Evolutionary conservation across 176 grass and related monocot species (phyloP), one percentile per base, ranked within the genome.

Genomic region (Carex littledalei): DNA sequence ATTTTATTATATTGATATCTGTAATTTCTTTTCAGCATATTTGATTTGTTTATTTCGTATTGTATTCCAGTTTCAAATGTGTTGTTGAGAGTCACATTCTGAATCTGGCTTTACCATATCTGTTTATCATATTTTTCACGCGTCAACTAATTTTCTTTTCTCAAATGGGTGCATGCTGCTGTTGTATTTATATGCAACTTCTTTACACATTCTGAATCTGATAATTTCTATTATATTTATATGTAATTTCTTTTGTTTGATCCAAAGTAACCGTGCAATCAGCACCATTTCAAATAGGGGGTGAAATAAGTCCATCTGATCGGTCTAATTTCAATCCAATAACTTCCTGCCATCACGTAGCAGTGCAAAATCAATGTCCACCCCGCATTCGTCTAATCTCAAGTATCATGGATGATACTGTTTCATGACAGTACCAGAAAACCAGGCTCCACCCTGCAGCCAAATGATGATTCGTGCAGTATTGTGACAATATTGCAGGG

Each of bases 161-260:
- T 60, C 57, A 63, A 63, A 63, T 8, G 0, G 4, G 18, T 63
- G 6, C 55, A 57, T 57, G 2, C 57, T 50, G 47, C 1, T 50
- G 47, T 50, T 45, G 43, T 45, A 45, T 39, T 5, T 39, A 39
- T 39, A 50, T 50, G 2, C 9, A 50, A 50, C 47, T 50, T 50
- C 10, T 50, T 50, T 50, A 50, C 10, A 12, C 47, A 50, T 50
- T 47, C 45, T 47, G 45, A 47, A 62, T 61, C 6, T 50, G 47
- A 12, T 50, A 50, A 50, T 10, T 71, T 3, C 3, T 43, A 18
- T 71, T 18, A 71, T 72, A 45, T 21, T 72, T 20, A 53, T 45
- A 72, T 72, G 68, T 72, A 21, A 72, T 72, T 72, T 43, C 39
- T 47, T 72, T 45, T 72, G 39, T 52, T 52, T 73, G 18, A 73